These are phyloP conservation scores for Lecanicillium sp. DNA, from an alignment of 2,329 filamentous ascomycete species.

Conservation along the genomic window DNA sequence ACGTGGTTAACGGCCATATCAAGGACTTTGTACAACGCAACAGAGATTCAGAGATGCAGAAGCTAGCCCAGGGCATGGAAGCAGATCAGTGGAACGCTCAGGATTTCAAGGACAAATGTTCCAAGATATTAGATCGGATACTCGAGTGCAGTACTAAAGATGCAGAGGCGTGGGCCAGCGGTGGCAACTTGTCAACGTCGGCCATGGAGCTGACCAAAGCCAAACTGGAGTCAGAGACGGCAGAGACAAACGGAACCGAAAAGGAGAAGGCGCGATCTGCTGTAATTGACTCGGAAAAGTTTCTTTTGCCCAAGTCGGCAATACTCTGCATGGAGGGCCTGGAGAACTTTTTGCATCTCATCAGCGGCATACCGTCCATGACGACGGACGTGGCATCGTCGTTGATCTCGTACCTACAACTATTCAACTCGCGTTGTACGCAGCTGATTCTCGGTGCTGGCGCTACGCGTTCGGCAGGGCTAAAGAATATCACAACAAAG, in stretches of 20 bases:
- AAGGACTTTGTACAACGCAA: constrained; percentile 69
- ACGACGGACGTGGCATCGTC: constrained; percentile 72
- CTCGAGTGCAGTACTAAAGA: constrained; percentile 65
- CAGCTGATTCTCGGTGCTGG: constrained; percentile 94
- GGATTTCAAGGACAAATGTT: constrained; percentile 61
- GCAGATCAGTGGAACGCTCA: constrained; percentile 72
- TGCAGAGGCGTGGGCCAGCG: constrained; percentile 56
- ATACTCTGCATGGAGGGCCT: constrained; percentile 74
- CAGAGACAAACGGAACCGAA: constrained; percentile 39
- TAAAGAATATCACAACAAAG: constrained; percentile 95
- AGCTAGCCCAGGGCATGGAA: constrained; percentile 69
- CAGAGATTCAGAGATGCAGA: constrained; percentile 65
- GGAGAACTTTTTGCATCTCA: constrained; percentile 73
- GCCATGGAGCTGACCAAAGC: constrained; percentile 29
- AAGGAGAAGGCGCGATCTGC: constrained; percentile 66
- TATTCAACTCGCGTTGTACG: constrained; percentile 95
- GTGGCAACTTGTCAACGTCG: constrained; percentile 50
- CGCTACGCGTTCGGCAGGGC: constrained; percentile 76
- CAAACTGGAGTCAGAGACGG: constrained; percentile 21
- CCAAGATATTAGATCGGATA: constrained; percentile 53
- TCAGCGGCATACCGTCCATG: constrained; percentile 82
- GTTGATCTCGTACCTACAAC: constrained; percentile 77
- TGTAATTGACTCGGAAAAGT: constrained; percentile 74
- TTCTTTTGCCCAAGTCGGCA: constrained; percentile 78
- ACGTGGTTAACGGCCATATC: constrained; percentile 73